Evolutionary conservation across 1,139 yeast genomes (phyloP).

Genomic region (Geotrichum australiense): DNA sequence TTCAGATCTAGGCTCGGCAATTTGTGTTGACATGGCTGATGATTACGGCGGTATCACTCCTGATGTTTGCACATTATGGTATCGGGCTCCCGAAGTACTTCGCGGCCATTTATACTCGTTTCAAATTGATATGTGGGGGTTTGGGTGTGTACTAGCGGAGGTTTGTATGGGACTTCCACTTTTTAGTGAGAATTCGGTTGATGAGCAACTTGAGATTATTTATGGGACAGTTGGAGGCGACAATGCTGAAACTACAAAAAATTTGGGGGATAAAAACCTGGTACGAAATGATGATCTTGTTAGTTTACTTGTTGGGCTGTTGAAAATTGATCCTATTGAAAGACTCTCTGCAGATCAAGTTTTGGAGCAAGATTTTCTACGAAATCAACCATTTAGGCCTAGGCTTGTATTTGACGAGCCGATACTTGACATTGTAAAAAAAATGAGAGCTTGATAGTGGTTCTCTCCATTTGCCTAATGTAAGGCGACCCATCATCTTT

Average conservation of each 20-base stretch:
- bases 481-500: too few species aligned
- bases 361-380: slow-evolving; percentile 86
- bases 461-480: too few species aligned
- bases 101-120: slow-evolving; percentile 56
- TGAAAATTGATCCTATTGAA: slow-evolving; percentile 88
- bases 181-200: slow-evolving; percentile 9
- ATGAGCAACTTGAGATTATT: slow-evolving; percentile 9
- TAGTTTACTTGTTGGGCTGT: slow-evolving; percentile 63
- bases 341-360: slow-evolving; percentile 89
- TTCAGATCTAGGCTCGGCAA: slow-evolving; percentile 92
- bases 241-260: slow-evolving; percentile 79
- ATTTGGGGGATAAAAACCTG: not conserved
- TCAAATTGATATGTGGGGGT: slow-evolving; percentile 74
- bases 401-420: too few species aligned
- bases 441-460: too few species aligned
- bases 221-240: slow-evolving; percentile 83
- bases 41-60: slow-evolving; percentile 13
- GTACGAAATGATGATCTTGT: slow-evolving; percentile 44
- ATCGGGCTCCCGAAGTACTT: slow-evolving; percentile 79
- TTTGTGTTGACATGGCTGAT: not conserved
- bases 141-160: slow-evolving; percentile 47
- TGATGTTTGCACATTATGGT: slow-evolving; percentile 71
- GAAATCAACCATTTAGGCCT: not conserved
- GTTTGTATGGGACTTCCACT: slow-evolving; percentile 10
- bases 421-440: too few species aligned